Evolutionary conservation across 208 protist species (phyloP).

Genomic region (Leishmania mexicana): DNA sequence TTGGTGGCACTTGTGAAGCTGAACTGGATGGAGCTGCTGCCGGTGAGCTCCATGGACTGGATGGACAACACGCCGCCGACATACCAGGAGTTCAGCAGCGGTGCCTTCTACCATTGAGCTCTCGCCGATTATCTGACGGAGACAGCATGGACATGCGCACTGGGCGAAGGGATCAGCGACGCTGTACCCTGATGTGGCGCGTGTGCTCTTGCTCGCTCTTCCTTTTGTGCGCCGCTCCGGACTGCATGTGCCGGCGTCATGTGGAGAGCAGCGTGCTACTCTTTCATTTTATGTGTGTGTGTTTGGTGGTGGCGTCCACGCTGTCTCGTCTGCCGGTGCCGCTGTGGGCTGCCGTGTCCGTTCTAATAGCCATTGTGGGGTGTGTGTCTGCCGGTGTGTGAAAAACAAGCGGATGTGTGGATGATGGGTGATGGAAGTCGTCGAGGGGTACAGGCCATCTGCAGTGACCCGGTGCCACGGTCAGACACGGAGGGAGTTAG

Average conservation of each 20-base stretch:
- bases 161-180: not conserved
- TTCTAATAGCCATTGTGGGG: not conserved
- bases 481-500: not conserved
- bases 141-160: not conserved
- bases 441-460: not conserved
- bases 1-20: conserved; percentile 81
- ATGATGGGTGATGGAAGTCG: not conserved
- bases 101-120: conserved; percentile 29
- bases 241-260: not conserved
- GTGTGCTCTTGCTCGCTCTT: not conserved
- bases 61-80: conserved; percentile 59
- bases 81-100: conserved; percentile 65
- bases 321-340: not conserved
- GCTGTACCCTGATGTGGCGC: not conserved
- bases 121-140: too few species aligned
- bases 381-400: not conserved
- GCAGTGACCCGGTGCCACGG: not conserved
- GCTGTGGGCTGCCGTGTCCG: not conserved
- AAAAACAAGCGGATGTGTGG: not conserved
- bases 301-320: not conserved
- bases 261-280: not conserved
- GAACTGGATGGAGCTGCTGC: conserved; percentile 86
- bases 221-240: not conserved
- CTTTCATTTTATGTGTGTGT: not conserved
- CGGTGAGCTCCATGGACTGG: conserved; percentile 84